phyloP scores from a whole-genome alignment of 2,329 filamentous ascomycete species.

The Fusarium napiforme region DNA sequence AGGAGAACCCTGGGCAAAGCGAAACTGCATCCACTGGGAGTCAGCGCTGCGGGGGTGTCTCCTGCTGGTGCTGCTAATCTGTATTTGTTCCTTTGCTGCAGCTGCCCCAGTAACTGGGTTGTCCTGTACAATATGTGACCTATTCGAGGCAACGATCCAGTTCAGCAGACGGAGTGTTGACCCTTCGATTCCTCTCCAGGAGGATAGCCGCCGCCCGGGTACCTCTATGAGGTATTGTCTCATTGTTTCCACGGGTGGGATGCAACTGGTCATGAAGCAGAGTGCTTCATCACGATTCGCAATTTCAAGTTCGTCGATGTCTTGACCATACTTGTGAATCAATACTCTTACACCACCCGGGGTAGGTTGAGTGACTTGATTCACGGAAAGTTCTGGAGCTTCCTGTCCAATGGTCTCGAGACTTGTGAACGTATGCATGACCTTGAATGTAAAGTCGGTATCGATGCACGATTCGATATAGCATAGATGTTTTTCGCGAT shows the following conservation, averaged over 20 bases:
- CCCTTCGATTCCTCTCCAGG: conserved; percentile 67
- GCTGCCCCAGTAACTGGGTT: conserved; percentile 52
- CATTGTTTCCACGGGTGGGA: conserved; percentile 72
- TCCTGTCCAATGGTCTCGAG: background rate
- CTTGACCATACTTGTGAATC: conserved; percentile 40
- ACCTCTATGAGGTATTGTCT: conserved; percentile 56
- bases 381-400: background rate
- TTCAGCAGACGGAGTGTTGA: conserved; percentile 76
- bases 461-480: conserved; percentile 16
- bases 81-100: background rate
- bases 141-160: conserved; percentile 92
- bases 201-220: conserved; percentile 54
- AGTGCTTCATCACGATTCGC: conserved; percentile 43
- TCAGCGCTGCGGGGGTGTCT: conserved; percentile 69
- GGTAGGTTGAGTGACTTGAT: conserved; percentile 3
- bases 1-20: conserved; percentile 87
- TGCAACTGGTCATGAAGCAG: conserved; percentile 62
- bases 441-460: conserved; percentile 19
- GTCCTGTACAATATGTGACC: conserved; percentile 85
- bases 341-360: conserved; percentile 27
- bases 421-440: conserved; percentile 15
- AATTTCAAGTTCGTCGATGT: conserved; percentile 38
- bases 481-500: conserved; percentile 32
- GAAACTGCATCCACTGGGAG: conserved; percentile 77
- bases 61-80: conserved; percentile 27